Conservation (phyloP, 306 rosid genomes). For the Arachis hypogaea region DNA sequence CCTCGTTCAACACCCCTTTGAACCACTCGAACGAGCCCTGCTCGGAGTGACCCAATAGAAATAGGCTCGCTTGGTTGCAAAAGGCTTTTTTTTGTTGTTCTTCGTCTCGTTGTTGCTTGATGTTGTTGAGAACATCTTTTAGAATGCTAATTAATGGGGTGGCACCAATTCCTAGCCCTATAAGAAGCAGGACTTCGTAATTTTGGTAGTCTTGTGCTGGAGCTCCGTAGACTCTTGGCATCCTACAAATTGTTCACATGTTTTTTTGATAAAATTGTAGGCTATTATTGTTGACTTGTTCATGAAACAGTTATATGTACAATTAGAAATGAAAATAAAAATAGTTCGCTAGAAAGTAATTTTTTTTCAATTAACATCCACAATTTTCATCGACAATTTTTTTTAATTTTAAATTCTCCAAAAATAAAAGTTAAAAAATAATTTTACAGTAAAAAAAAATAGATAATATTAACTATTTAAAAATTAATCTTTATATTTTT, state of each 20-base stretch:
- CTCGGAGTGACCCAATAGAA: slow-evolving; percentile 90
- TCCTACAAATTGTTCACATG: slow-evolving; percentile 45
- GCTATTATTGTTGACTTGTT: background rate
- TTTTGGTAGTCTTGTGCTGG: slow-evolving; percentile 90
- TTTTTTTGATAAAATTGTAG: background rate
- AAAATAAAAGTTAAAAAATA: too few relatives aligned
- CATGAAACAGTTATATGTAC: background rate
- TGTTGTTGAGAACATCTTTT: slow-evolving; percentile 82
- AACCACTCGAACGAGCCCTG: slow-evolving; percentile 94
- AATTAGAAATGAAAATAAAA: background rate
- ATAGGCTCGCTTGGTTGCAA: slow-evolving; percentile 74
- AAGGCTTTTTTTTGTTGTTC: slow-evolving; percentile 59
- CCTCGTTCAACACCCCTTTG: slow-evolving; percentile 79
- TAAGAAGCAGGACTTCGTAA: slow-evolving; percentile 84
- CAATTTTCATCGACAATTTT: too few relatives aligned
- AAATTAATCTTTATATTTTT: too few relatives aligned
- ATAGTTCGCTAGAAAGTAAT: too few relatives aligned
- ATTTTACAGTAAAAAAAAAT: too few relatives aligned
- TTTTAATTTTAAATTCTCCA: too few relatives aligned
- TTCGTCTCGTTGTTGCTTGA: slow-evolving; percentile 56
- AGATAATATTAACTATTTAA: too few relatives aligned
- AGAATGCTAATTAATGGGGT: slow-evolving; percentile 88
- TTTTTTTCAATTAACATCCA: too few relatives aligned
- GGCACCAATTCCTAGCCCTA: slow-evolving; percentile 89
- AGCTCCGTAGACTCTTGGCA: slow-evolving; percentile 88